Evolutionary conservation across 2,329 filamentous ascomycete genomes (phyloP).

Genomic region (Thelonectria blattea): DNA sequence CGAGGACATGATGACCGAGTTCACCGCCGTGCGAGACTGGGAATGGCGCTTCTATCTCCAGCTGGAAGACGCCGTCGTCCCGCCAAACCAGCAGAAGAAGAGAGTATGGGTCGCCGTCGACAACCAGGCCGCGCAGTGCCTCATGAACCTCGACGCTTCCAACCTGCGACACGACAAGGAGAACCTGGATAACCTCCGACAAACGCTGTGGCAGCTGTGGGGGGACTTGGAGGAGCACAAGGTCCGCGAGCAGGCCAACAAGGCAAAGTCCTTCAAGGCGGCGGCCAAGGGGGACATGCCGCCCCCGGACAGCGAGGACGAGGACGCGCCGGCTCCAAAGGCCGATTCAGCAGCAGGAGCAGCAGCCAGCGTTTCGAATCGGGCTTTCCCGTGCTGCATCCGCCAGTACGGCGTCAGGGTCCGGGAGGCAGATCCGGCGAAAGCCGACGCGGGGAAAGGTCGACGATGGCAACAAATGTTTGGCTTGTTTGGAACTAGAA

Average conservation of each 20-base stretch:
- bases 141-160: slow-evolving; percentile 55
- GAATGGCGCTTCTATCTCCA: slow-evolving; percentile 85
- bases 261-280: slow-evolving; percentile 33
- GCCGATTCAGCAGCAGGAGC: slow-evolving; percentile 9
- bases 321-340: slow-evolving; percentile 29
- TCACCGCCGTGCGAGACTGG: slow-evolving; percentile 57
- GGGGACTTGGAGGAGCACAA: slow-evolving; percentile 82
- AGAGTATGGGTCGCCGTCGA: slow-evolving; percentile 73
- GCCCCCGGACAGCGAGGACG: slow-evolving; percentile 47
- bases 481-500: slow-evolving; percentile 68
- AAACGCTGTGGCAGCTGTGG: slow-evolving; percentile 82
- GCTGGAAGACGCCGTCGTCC: slow-evolving; percentile 69
- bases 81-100: slow-evolving; percentile 44
- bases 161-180: slow-evolving; percentile 61
- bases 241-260: slow-evolving; percentile 41
- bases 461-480: slow-evolving; percentile 68
- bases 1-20: slow-evolving; percentile 34
- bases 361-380: slow-evolving; percentile 52
- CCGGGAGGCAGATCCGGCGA: slow-evolving; percentile 46
- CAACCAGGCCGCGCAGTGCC: slow-evolving; percentile 57
- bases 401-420: slow-evolving; percentile 70
- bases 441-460: slow-evolving; percentile 52
- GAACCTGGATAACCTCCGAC: slow-evolving; percentile 61
- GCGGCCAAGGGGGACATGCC: slow-evolving; percentile 42
- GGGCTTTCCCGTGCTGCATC: slow-evolving; percentile 73